phyloP scores from a whole-genome alignment of 2,329 filamentous ascomycete genomes.

The Alternaria viburni region DNA sequence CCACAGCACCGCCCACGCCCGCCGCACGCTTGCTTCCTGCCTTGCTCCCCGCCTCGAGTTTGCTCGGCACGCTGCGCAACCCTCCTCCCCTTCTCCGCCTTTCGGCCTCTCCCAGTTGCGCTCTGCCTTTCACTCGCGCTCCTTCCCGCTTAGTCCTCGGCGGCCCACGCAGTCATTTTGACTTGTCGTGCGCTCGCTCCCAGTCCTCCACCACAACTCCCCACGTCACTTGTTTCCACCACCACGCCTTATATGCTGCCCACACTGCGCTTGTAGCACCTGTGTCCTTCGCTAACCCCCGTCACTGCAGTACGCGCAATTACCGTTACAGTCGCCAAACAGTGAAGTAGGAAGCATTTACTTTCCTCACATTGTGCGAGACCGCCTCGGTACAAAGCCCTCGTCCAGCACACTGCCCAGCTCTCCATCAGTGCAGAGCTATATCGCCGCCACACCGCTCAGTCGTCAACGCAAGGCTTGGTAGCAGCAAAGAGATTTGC shows the following conservation, averaged over 20 bases:
- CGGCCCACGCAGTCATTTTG: constrained; percentile 6
- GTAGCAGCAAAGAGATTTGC: constrained; percentile 25
- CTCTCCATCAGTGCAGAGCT: constrained; percentile 15
- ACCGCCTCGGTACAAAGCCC: constrained; percentile 8
- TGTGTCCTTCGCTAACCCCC: constrained; percentile 19
- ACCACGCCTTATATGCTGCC: not conserved
- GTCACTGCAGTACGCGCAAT: constrained; percentile 17
- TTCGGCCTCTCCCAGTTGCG: not conserved
- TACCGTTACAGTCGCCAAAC: constrained; percentile 6
- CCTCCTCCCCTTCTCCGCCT: constrained; percentile 5
- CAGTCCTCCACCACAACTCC: not conserved
- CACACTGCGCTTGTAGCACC: not conserved
- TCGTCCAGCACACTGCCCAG: constrained; percentile 4
- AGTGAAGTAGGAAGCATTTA: constrained; percentile 13
- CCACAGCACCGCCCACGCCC: constrained; percentile 16
- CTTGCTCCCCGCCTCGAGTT: constrained; percentile 18
- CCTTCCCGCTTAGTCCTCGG: not conserved
- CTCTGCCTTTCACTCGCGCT: constrained; percentile 3
- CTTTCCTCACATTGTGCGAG: constrained; percentile 6
- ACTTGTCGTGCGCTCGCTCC: constrained; percentile 2
- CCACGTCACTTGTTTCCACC: constrained; percentile 1
- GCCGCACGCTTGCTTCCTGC: constrained; percentile 19
- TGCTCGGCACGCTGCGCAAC: constrained; percentile 12
- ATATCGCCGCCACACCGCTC: not conserved
- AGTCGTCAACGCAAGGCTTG: constrained; percentile 21